A percentile compares a stretch with the other conserved stretches of the same genome.
Conservation (phyloP, 2,329 filamentous ascomycete genomes). For the Aureobasidium lini region DNA sequence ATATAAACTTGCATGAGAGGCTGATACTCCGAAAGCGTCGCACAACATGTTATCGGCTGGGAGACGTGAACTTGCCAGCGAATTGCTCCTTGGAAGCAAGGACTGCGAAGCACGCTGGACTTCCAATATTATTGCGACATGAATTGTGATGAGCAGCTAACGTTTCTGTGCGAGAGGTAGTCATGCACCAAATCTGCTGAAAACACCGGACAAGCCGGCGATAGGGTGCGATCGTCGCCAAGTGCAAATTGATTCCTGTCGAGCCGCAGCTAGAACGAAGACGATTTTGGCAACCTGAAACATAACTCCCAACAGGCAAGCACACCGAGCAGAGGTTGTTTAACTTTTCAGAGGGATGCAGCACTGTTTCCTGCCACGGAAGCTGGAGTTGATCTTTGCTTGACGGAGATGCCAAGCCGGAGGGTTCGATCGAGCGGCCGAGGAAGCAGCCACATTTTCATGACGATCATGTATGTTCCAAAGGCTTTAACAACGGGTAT, state of each 20-base stretch:
- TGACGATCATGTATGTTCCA: constrained; percentile 11
- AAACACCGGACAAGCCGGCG: background rate
- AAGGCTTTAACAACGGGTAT: constrained; percentile 12
- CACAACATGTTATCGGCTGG: background rate
- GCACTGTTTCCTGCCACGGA: background rate
- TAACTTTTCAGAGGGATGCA: background rate
- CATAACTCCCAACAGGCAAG: background rate
- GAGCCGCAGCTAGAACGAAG: background rate
- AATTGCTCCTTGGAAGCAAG: background rate
- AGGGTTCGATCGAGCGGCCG: constrained; percentile 2
- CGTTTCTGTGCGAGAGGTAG: constrained; percentile 2
- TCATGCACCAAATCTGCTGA: constrained; percentile 10
- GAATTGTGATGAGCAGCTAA: constrained; percentile 9
- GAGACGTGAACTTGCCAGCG: background rate
- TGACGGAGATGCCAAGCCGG: constrained; percentile 2
- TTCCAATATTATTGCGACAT: background rate
- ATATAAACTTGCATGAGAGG: background rate
- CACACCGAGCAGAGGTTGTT: background rate
- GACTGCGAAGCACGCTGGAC: background rate
- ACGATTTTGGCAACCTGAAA: background rate
- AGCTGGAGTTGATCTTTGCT: background rate
- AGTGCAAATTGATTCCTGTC: background rate
- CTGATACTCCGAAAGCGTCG: background rate
- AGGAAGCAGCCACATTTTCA: constrained; percentile 3
- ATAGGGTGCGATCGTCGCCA: background rate